Evolutionary conservation across 352 stramenopile genomes (phyloP), one percentile per base, ranked within the genome.

Genomic region (Saprolegnia parasitica): DNA sequence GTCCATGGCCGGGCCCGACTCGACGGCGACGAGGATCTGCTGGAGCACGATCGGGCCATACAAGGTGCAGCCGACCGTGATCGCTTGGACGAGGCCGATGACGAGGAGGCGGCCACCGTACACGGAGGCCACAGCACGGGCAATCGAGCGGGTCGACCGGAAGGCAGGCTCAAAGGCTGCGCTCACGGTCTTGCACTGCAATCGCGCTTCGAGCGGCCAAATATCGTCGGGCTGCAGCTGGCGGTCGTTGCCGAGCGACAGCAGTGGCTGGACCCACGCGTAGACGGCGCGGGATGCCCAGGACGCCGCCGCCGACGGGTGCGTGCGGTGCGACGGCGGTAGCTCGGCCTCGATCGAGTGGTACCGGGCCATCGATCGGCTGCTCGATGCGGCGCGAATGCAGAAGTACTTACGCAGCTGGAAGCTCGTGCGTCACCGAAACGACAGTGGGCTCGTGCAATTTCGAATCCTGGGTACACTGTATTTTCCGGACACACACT

Each of bases 181-280:
- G 71, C 42, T 76, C 1, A 75, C 64, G 6, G 52, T 64, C 15
- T 60, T 55, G 1, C 72, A 71, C 10, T 56, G 56, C 65, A 75
- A 75, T 11, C 63, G 58, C 32, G 29, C 21, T 21, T 76, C 40
- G 26, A 84, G 29, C 45, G 49, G n/a, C 71, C 71, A 78, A 50
- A 89, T 23, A 56, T 87, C 80, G 11, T 76, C 56, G 6, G 68
- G 37, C 21, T 82, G 15, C 23, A 90, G 73, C 71, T 84, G 78
- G 1, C 75, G 77, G 40, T 42, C 18, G 55, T 87, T 82, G 68
- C 81, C 80, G 2, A 72, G 4, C 18, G 61, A 29, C 67, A 89
- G 79, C 45, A 87, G 52, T 0, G 74, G 68, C 21, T 74, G 72
- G 39, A 74, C 77, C 71, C 74, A 87, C 18, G 66, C 71, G 61